Evolutionary conservation across 2,329 filamentous ascomycete genomes (phyloP), one percentile per base, ranked within the genome.

Genomic region (Ceratocystis colombiana): DNA sequence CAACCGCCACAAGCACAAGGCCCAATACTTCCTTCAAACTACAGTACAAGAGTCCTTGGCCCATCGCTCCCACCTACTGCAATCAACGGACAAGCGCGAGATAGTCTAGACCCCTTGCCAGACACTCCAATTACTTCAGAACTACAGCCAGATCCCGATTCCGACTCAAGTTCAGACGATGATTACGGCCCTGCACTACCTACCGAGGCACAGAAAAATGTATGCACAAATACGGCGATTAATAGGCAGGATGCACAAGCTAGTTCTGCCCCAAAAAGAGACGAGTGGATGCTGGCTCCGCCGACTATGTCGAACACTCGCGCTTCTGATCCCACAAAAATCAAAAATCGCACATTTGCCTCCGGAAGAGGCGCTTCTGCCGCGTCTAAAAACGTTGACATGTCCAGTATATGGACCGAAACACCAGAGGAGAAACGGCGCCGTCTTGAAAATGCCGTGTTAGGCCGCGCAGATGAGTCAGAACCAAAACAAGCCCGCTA

Each of bases 391-490:
- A 44, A 64, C 6, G 69, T 71, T 8, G 75, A 73, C 3, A 80
- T 90, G 59, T 82, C 83, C 72, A 85, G 84, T 25, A 84, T 93
- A 55, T 97, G 93, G 93, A 92, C 90, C 0, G 93, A 97, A 75
- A 96, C 90, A 7, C 89, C 90, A 0, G 89, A 93, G 73, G 84
- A 96, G 76, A 96, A 95, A 75, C 84, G 89, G 67, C 86, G 88
- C 74, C 82, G 90, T 48, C 76, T 96, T 25, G 86, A 88, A 71
- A 86, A 96, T 73, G 85, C 94, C 64, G 88, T 96, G 10, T 82
- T 96, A 70, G 92, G 92, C 0, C 84, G 92, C 2, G 77, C 77
- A 20, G 75, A 79, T 15, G 69, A 67, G n/a, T 74, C 69, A 65
- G 77, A 75, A 69, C 76, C 76, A 1, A 44, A 53, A 33, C 28